Evolutionary conservation across 208 protist genomes (phyloP).

Genomic region (Porcisia deanei): DNA sequence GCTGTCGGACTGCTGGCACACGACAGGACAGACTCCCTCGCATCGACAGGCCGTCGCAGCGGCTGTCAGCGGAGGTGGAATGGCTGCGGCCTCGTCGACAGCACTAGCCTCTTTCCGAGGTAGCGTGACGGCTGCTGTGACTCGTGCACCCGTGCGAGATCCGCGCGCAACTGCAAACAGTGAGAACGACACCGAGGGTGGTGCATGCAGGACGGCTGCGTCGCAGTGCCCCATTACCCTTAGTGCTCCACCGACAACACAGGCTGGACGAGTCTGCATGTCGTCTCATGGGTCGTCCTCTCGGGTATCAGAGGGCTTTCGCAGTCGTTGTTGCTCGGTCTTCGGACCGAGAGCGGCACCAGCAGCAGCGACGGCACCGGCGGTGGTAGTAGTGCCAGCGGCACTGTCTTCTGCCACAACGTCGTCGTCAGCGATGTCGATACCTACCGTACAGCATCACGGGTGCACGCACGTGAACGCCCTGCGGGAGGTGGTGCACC

Average conservation of each 20-base stretch:
- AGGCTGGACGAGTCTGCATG: background rate
- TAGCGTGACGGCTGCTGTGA: constrained; percentile 24
- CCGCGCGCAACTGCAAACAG: constrained; percentile 13
- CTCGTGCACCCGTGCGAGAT: constrained; percentile 21
- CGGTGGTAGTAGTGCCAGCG: background rate
- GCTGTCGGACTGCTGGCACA: constrained; percentile 35
- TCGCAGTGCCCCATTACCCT: constrained; percentile 11
- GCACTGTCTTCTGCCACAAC: background rate
- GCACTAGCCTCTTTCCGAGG: background rate
- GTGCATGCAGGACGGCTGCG: background rate
- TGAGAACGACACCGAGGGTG: background rate
- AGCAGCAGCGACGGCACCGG: background rate
- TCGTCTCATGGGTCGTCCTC: background rate
- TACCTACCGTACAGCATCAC: constrained; percentile 34
- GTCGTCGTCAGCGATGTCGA: constrained; percentile 3
- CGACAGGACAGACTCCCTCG: constrained; percentile 9
- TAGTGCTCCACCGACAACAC: background rate
- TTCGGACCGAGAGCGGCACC: background rate
- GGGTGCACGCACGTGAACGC: constrained; percentile 70
- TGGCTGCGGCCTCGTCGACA: background rate
- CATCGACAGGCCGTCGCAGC: background rate
- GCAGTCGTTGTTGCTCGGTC: background rate
- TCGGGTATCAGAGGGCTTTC: background rate
- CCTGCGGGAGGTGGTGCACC: constrained; percentile 63
- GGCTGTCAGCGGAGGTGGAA: background rate